These are phyloP conservation scores for Poa annua DNA, from an alignment of 176 grass and related monocot genomes.

Conservation along the genomic window DNA sequence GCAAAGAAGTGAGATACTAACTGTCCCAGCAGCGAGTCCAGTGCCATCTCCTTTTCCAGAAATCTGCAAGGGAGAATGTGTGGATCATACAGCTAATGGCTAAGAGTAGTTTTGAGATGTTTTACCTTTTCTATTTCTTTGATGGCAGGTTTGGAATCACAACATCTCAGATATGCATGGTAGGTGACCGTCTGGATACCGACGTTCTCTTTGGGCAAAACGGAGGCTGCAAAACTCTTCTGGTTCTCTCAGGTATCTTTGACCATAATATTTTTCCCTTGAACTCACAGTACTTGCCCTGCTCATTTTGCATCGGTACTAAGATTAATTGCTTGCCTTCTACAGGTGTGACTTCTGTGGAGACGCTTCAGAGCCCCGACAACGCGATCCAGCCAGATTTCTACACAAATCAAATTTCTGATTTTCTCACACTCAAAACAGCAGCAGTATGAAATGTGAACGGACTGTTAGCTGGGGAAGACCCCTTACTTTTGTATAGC, in stretches of 20 bases:
- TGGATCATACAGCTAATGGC: background rate
- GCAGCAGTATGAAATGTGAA: constrained; percentile 68
- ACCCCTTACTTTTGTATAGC: constrained; percentile 36
- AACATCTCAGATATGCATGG: constrained; percentile 99
- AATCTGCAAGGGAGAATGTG: constrained; percentile 1
- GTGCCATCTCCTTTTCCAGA: constrained; percentile 16
- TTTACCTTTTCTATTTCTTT: constrained; percentile 25
- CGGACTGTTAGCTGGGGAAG: constrained; percentile 20
- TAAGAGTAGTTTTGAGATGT: constrained; percentile 22
- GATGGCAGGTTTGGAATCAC: constrained; percentile 73
- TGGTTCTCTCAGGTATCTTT: constrained; percentile 89
- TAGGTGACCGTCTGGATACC: constrained; percentile 94
- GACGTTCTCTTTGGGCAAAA: constrained; percentile 98
- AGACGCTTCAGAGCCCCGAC: constrained; percentile 82
- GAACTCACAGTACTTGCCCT: background rate
- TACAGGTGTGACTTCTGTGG: constrained; percentile 82
- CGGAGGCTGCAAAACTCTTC: constrained; percentile 94
- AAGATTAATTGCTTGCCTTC: constrained; percentile 22
- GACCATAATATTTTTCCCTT: constrained; percentile 30
- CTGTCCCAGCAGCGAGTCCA: background rate
- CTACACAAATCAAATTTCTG: constrained; percentile 90
- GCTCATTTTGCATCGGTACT: constrained; percentile 22
- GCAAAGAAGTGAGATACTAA: constrained; percentile 77
- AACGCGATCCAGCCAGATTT: constrained; percentile 94
- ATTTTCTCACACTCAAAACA: constrained; percentile 78